A percentile compares a stretch with the other conserved stretches of the same genome.
These are phyloP conservation scores for Jamesozyma spencerorum DNA, from an alignment of 805 yeast species.

Conservation along the genomic window DNA sequence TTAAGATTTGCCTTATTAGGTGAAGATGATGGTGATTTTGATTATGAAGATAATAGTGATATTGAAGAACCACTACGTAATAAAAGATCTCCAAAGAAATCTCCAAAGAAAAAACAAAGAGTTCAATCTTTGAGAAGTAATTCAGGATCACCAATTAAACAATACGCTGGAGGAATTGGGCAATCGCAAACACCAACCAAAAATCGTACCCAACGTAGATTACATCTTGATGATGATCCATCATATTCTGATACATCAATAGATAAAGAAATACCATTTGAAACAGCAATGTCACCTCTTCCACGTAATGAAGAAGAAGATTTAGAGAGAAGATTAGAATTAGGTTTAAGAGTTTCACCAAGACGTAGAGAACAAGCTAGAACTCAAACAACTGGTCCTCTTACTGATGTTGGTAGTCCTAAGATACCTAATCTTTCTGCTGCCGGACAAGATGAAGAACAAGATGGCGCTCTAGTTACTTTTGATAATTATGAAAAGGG, in stretches of 20 bases:
- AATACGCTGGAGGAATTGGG: no score
- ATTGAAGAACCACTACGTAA: constrained; percentile 8
- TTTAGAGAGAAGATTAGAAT: constrained; percentile 20
- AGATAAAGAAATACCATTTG: constrained; percentile 15
- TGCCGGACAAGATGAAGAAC: constrained; percentile 12
- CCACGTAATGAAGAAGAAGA: constrained; percentile 28
- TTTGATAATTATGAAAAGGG: constrained; percentile 22
- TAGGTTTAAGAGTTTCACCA: constrained; percentile 26
- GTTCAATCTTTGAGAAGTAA: constrained; percentile 7
- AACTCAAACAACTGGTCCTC: constrained; percentile 10
- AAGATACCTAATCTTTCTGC: constrained; percentile 15
- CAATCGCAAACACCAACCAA: constrained; percentile 11
- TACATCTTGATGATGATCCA: constrained; percentile 7
- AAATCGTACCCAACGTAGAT: constrained; percentile 13
- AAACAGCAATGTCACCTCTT: constrained; percentile 20
- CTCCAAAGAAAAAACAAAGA: constrained; percentile 29
- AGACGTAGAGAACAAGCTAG: constrained; percentile 15
- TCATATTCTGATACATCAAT: constrained; percentile 23
- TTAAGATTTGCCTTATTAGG: constrained; percentile 73
- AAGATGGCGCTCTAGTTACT: constrained; percentile 14
- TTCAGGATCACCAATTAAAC: constrained; percentile 15
- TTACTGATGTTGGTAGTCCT: constrained; percentile 19
- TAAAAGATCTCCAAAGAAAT: constrained; percentile 24
- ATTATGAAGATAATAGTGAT: constrained; percentile 16
- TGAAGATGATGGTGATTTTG: constrained; percentile 26